A percentile compares a stretch with the other conserved stretches of the same genome.
phyloP scores from a whole-genome alignment of 1,284 basidiomycete genomes.

The Thelephora terrestris region DNA sequence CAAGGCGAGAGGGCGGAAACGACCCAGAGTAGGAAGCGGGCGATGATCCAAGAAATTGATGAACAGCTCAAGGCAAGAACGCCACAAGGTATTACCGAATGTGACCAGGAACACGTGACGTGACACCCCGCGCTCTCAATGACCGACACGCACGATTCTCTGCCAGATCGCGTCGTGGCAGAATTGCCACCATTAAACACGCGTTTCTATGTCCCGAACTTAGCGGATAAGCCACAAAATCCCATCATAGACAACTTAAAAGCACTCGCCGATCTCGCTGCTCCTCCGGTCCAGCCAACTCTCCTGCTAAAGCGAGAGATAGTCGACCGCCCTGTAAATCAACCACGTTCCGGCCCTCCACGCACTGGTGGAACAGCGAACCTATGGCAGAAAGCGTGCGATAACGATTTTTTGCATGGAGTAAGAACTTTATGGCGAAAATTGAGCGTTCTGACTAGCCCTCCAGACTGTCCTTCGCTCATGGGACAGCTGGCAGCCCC shows the following conservation, averaged over 20 bases:
- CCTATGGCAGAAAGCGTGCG: too few species aligned
- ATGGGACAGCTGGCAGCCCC: slow-evolving; percentile 46
- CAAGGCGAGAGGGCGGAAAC: background rate
- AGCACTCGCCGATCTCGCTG: slow-evolving; percentile 13
- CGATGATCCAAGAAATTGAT: too few species aligned
- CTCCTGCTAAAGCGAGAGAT: slow-evolving; percentile 13
- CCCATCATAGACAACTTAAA: slow-evolving; percentile 56
- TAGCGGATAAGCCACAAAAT: slow-evolving; percentile 63
- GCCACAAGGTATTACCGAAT: background rate
- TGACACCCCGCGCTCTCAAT: background rate
- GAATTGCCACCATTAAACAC: slow-evolving; percentile 14
- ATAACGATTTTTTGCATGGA: too few species aligned
- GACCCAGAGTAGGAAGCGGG: too few species aligned
- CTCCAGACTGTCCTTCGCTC: slow-evolving; percentile 25
- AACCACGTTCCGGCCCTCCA: background rate
- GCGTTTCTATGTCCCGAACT: slow-evolving; percentile 45
- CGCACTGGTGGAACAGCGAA: too few species aligned
- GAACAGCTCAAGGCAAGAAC: too few species aligned
- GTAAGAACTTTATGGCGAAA: background rate
- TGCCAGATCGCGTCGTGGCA: background rate
- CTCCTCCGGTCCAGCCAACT: background rate
- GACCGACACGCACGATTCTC: background rate
- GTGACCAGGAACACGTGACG: background rate
- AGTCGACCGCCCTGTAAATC: slow-evolving; percentile 4
- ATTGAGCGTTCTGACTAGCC: background rate